Evolutionary conservation across 331 rosid genomes (phyloP).

Genomic region (Arachis monticola): DNA sequence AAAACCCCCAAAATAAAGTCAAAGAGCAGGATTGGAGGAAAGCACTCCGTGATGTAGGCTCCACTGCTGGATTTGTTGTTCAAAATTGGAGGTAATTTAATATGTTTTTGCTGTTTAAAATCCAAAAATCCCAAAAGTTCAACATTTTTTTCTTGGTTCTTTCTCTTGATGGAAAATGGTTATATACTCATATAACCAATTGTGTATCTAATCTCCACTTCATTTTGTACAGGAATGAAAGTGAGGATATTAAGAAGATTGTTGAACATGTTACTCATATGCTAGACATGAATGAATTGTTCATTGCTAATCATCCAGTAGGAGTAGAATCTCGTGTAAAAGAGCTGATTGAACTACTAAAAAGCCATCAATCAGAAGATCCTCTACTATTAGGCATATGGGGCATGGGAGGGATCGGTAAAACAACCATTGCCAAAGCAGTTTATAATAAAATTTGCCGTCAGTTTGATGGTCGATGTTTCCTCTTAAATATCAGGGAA

Average conservation of each 20-base stretch:
- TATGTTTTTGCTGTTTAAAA: too few species aligned
- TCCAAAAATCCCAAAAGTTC: too few species aligned
- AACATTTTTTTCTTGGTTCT: too few species aligned
- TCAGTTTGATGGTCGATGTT: background rate
- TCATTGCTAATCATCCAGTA: conserved; percentile 24
- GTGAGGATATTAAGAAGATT: too few species aligned
- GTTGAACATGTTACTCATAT: background rate
- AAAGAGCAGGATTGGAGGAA: background rate
- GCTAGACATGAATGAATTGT: conserved; percentile 9
- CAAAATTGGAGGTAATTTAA: background rate
- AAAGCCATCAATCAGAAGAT: background rate
- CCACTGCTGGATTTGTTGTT: background rate
- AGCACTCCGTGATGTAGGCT: background rate
- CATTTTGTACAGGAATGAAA: too few species aligned
- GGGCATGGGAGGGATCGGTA: conserved; percentile 36
- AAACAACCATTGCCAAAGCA: conserved; percentile 33
- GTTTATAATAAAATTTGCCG: background rate
- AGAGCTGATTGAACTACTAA: background rate
- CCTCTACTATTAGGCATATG: conserved; percentile 11
- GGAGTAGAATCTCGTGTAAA: conserved; percentile 30
- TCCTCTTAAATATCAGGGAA: background rate
- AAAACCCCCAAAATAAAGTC: background rate
- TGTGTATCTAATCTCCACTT: too few species aligned
- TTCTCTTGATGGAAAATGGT: too few species aligned
- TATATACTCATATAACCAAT: too few species aligned